Conservation (phyloP, 768 basidiomycete genomes). For the Boletus barrowsii region DNA sequence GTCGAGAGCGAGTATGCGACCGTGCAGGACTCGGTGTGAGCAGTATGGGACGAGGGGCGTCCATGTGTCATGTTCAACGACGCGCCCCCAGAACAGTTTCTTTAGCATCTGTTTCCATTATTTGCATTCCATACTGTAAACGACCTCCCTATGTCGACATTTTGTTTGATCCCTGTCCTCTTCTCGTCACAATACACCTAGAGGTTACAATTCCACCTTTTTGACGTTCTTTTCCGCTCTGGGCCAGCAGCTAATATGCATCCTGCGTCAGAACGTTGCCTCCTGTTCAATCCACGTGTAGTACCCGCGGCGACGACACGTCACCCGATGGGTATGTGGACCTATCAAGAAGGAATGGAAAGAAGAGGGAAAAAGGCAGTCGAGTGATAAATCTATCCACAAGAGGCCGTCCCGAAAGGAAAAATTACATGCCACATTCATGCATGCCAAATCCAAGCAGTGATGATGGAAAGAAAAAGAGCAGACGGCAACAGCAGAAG, state of each 20-base stretch:
- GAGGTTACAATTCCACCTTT: not conserved
- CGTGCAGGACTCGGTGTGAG: conserved; percentile 61
- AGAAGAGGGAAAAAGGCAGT: not conserved
- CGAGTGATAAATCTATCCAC: not conserved
- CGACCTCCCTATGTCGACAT: too few species aligned
- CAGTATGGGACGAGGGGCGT: not conserved
- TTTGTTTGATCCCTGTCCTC: too few species aligned
- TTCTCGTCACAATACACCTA: not conserved
- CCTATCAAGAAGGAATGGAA: not conserved
- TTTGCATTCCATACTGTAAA: not conserved
- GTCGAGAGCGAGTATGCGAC: conserved; percentile 89
- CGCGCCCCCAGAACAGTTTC: not conserved
- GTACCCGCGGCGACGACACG: not conserved
- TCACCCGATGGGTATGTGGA: not conserved
- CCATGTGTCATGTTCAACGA: too few species aligned
- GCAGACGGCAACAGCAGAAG: not conserved
- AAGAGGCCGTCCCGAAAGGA: not conserved
- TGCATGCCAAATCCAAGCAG: not conserved
- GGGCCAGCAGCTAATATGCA: not conserved
- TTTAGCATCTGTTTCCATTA: not conserved
- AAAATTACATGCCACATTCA: too few species aligned
- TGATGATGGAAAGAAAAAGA: not conserved
- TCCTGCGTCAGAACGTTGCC: not conserved
- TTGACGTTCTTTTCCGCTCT: not conserved
- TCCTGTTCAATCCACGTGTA: not conserved